Percentiles rank a stretch among this genome's conserved stretches.
These are phyloP conservation scores for Penicillium alfredii DNA, from an alignment of 495 filamentous ascomycete genomes.

Conservation along the genomic window DNA sequence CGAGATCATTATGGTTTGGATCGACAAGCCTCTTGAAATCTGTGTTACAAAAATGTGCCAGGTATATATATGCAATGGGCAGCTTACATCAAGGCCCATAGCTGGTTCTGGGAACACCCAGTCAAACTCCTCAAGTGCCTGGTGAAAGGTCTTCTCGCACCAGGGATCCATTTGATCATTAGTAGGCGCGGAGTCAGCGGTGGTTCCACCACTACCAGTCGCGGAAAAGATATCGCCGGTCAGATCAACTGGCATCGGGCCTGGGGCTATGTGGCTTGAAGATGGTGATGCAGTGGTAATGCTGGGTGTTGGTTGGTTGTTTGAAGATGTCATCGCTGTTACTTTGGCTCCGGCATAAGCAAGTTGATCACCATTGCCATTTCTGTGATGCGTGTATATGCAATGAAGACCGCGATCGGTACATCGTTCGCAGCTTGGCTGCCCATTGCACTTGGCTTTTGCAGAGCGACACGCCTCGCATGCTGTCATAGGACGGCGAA, in stretches of 20 bases:
- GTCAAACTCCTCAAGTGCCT: slow-evolving; percentile 9
- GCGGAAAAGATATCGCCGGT: neutral
- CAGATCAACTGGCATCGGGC: neutral
- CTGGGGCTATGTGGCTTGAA: neutral
- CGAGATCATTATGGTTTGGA: too few relatives aligned
- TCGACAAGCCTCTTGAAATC: too few relatives aligned
- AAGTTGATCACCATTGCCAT: slow-evolving; percentile 1
- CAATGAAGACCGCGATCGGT: slow-evolving; percentile 3
- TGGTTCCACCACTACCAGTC: neutral
- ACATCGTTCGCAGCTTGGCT: slow-evolving; percentile 7
- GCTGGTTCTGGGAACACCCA: slow-evolving; percentile 5
- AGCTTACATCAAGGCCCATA: slow-evolving; percentile 2
- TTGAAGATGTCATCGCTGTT: too few relatives aligned
- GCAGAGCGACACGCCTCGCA: slow-evolving; percentile 8
- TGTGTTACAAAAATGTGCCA: neutral
- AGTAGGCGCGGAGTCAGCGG: too few relatives aligned
- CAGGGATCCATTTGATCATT: neutral
- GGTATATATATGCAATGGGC: too few relatives aligned
- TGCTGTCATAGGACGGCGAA: slow-evolving; percentile 12
- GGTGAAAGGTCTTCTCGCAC: slow-evolving; percentile 1
- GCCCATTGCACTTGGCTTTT: slow-evolving; percentile 10
- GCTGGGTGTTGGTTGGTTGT: too few relatives aligned
- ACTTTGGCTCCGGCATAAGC: neutral
- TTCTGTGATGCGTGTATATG: slow-evolving; percentile 1
- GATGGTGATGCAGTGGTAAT: neutral